phyloP scores from a whole-genome alignment of 202 grass and related monocot genomes.

The Tripidium arundinaceum region DNA sequence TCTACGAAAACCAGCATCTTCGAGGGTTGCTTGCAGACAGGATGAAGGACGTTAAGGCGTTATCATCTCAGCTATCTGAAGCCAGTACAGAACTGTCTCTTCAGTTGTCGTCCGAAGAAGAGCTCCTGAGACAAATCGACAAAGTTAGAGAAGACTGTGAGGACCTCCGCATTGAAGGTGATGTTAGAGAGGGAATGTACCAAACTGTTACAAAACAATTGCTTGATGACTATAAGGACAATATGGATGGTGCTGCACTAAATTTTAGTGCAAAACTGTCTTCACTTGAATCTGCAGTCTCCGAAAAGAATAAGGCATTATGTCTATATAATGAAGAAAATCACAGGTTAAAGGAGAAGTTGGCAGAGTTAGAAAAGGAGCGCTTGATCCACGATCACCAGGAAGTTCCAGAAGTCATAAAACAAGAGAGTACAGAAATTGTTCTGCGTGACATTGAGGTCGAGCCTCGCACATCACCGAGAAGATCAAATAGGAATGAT shows the following conservation, averaged over 20 bases:
- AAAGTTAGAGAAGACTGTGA: conserved; percentile 56
- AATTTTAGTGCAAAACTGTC: conserved; percentile 39
- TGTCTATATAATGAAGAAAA: conserved; percentile 60
- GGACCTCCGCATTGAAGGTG: conserved; percentile 52
- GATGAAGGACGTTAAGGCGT: conserved; percentile 67
- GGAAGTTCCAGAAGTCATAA: conserved; percentile 50
- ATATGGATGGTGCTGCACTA: conserved; percentile 45
- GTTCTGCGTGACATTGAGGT: conserved; percentile 43
- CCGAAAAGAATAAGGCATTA: conserved; percentile 64
- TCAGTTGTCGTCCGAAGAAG: conserved; percentile 45
- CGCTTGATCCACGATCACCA: conserved; percentile 17
- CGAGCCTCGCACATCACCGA: conserved; percentile 31
- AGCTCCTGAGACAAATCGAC: conserved; percentile 56
- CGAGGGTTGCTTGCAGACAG: conserved; percentile 70
- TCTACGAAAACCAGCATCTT: conserved; percentile 67
- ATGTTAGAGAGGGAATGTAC: conserved; percentile 59
- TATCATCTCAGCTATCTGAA: conserved; percentile 67
- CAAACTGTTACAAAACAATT: conserved; percentile 57
- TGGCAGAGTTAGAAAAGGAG: conserved; percentile 34
- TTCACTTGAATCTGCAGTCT: conserved; percentile 50
- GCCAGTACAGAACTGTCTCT: conserved; percentile 50
- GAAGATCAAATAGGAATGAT: conserved; percentile 30
- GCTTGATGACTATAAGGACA: conserved; percentile 53
- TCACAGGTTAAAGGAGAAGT: conserved; percentile 53
- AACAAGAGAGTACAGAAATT: conserved; percentile 41